Conservation (phyloP, 345 rosid species). For the Aurinia saxatilis region DNA sequence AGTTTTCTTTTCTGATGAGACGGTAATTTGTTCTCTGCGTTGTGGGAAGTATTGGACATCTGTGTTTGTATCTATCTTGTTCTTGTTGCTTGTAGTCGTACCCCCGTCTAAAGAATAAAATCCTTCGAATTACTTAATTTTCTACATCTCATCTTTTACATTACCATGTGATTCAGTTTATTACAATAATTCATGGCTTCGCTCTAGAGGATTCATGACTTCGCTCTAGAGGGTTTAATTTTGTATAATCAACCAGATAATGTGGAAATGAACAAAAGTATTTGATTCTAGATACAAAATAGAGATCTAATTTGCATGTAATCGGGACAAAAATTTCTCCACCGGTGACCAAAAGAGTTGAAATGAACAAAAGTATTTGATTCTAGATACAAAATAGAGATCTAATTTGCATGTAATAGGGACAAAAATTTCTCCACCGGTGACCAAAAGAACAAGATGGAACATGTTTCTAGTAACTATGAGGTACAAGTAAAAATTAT, state of each 20-base stretch:
- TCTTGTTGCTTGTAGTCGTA: too few species aligned
- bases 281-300: not conserved
- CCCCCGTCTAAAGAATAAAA: too few species aligned
- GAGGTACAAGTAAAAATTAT: not conserved
- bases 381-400: not conserved
- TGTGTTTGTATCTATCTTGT: too few species aligned
- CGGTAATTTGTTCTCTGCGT: not conserved
- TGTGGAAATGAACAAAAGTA: not conserved
- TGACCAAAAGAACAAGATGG: not conserved
- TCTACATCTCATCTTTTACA: too few species aligned
- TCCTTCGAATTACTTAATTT: too few species aligned
- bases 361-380: not conserved
- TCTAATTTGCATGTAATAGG: not conserved
- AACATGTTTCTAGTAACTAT: not conserved
- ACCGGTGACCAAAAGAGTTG: not conserved
- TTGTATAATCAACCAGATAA: too few species aligned
- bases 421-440: slow-evolving; percentile 1
- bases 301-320: not conserved
- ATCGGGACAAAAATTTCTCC: not conserved
- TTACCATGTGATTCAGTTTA: too few species aligned
- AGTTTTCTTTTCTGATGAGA: not conserved
- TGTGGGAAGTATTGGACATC: too few species aligned
- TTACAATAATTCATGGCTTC: too few species aligned
- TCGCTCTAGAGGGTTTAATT: too few species aligned
- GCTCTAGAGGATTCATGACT: too few species aligned